phyloP scores from a whole-genome alignment of 2,329 filamentous ascomycete genomes.

The Neopestalotiopsis sp. region DNA sequence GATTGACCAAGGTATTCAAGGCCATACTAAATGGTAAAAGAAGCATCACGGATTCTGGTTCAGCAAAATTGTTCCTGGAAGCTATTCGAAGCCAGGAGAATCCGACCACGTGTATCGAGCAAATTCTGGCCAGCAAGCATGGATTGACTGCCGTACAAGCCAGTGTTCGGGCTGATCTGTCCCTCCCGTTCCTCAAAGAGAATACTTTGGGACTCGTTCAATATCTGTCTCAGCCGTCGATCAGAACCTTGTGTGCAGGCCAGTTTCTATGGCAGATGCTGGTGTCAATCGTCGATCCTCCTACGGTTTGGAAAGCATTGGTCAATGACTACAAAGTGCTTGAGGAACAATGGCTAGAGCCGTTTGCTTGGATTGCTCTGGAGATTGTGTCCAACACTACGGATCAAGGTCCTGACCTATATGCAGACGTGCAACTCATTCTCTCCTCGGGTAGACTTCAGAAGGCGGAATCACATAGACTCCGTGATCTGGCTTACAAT shows the following conservation, averaged over 20 bases:
- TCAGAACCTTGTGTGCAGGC: slow-evolving; percentile 56
- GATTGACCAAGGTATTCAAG: slow-evolving; percentile 24
- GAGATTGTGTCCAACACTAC: slow-evolving; percentile 46
- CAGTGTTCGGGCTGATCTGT: slow-evolving; percentile 31
- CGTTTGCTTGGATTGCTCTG: slow-evolving; percentile 54
- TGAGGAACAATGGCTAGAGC: slow-evolving; percentile 33
- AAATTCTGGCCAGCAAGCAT: slow-evolving; percentile 29
- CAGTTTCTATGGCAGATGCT: slow-evolving; percentile 53
- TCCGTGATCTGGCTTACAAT: slow-evolving; percentile 36
- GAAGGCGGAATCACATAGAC: slow-evolving; percentile 28
- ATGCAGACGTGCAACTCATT: slow-evolving; percentile 31
- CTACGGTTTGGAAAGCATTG: slow-evolving; percentile 58
- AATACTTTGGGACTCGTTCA: slow-evolving; percentile 40
- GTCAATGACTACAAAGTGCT: slow-evolving; percentile 31
- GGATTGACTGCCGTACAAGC: slow-evolving; percentile 32
- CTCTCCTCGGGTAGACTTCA: slow-evolving; percentile 23
- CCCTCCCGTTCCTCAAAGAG: slow-evolving; percentile 34
- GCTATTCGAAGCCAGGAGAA: slow-evolving; percentile 25
- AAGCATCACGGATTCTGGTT: slow-evolving; percentile 22
- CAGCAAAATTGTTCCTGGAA: slow-evolving; percentile 38
- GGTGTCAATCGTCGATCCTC: slow-evolving; percentile 52
- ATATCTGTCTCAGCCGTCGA: slow-evolving; percentile 44
- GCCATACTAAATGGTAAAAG: slow-evolving; percentile 30
- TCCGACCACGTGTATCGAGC: slow-evolving; percentile 32
- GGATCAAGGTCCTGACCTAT: slow-evolving; percentile 12